Base-by-base conservation (phyloP, 2,329 filamentous ascomycete species). In the Drechslera avenae region DNA sequence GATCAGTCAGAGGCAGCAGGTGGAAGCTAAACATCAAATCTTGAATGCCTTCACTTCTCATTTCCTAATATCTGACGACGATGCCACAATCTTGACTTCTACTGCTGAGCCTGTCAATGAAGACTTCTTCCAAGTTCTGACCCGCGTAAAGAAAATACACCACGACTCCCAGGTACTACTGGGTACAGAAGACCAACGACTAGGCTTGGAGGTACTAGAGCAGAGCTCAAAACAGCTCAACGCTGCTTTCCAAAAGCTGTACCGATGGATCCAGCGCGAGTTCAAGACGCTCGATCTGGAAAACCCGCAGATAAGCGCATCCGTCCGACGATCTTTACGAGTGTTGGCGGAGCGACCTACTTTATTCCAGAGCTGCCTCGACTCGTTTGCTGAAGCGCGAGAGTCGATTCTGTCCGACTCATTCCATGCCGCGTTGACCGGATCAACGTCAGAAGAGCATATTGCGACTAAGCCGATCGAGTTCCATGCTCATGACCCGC, bases 251-350 rank as follows among this genome's bases (percentile, higher is more conserved):
- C 93, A 99, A 69, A 99, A 97, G 70, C 82, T 99, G 2, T 97
- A 96, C 74, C 86, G 90, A 63, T 99, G 93, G 93, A 86, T 96
- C 16, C 92, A 97, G 70, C 86, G 89, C 52, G 91, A 97, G 64
- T 95, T 99, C 76, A 96, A 92, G 72, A 87, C 87, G 0, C 76
- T 97, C 42, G 95, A 97, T 69, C 82, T 97, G 7, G 94, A 99
- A 67, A 96, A 95, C 60, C 92, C 92, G 0, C 92, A 96, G 64
- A 92, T 97, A 71, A 92, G 89, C 68, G 83, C 87, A 16, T 87
- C 90, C 0, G 92, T 99, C 55, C 84, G 93, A 43, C 85, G 87
- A 48, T 91, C 91, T 17, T 80, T 99, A 32, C 85, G 91, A 40
- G 90, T 96, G 9, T 80, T 99, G 14, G 91, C 94, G 10, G 94